Evolutionary conservation across 169 alveolate species (phyloP), one percentile per base, ranked within the genome.

Genomic region (Toxoplasma gondii): DNA sequence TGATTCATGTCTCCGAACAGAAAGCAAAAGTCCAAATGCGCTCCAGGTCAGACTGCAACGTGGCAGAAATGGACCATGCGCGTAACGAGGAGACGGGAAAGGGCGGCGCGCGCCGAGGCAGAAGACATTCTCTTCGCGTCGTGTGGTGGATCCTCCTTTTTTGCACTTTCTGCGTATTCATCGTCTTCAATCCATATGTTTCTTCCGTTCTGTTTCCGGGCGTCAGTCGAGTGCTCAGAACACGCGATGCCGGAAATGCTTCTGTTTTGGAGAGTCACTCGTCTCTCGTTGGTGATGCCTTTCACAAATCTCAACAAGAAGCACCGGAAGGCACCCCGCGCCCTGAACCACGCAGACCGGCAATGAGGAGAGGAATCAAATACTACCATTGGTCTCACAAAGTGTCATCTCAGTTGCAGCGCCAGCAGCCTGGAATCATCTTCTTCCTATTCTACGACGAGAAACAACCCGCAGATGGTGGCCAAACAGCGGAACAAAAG

Each of bases 371-470:
- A 45, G 90, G 69, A 41, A 41, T 82, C 10, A 82, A 82, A 45
- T 82, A 82, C 67, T 82, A 17, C 67, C 54, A 67, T 0, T 82
- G 90, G 90, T 82, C 90, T 45, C 90, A 82, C 38, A 36, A 19
- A n/a, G 90, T n/a, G 27, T 39, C 90, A 10, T 24, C 70, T 31
- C 90, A 82, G 38, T n/a, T 82, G 0, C 90, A 82, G 67, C 54
- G 67, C 9, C 90, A 41, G 54, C 69, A 43, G 38, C 69, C 90
- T 36, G 34, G 49, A 9, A 82, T 67, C 17, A 82, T 82, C 36
- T 82, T 31, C 90, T 82, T 82, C 41, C 67, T 82, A 31, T 82
- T 82, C 67, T 82, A 82, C 69, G 90, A 82, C 39, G 90, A 82
- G 41, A 82, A 82, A 43, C 90, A 82, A 43, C 34, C 19, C 67